Conservation (phyloP, 1,139 yeast genomes). For the Arxiozyma heterogenica region DNA sequence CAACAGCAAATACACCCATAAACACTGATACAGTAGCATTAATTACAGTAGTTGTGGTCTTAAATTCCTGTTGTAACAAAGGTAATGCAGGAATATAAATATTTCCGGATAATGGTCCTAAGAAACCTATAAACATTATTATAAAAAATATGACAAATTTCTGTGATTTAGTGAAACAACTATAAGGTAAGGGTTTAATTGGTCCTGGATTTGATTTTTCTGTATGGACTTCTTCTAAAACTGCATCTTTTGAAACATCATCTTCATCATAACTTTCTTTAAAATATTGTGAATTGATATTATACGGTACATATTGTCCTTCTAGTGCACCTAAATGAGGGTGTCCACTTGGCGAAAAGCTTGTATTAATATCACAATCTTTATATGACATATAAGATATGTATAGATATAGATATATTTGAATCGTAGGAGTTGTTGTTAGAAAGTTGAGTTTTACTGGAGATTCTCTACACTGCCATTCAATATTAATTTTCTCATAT, state of each 20-base stretch:
- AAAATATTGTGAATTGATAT: neutral
- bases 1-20: slow-evolving; percentile 47
- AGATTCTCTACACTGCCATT: no score
- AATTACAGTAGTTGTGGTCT: slow-evolving; percentile 38
- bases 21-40: slow-evolving; percentile 55
- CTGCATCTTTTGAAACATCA: neutral
- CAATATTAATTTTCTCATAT: neutral
- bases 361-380: neutral
- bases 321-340: neutral
- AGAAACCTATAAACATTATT: slow-evolving; percentile 36
- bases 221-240: neutral
- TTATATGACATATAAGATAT: neutral
- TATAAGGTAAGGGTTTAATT: slow-evolving; percentile 11
- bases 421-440: neutral
- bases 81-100: slow-evolving; percentile 52
- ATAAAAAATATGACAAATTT: slow-evolving; percentile 18
- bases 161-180: slow-evolving; percentile 21
- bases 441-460: neutral
- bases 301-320: neutral
- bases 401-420: no score
- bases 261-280: slow-evolving; percentile 2
- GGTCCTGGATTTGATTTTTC: neutral
- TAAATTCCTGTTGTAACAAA: slow-evolving; percentile 36
- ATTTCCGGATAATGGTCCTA: slow-evolving; percentile 54
- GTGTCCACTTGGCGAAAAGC: neutral